Evolutionary conservation across 768 basidiomycete genomes (phyloP), one percentile per base, ranked within the genome.

Genomic region (Cyclocybe cylindracea): DNA sequence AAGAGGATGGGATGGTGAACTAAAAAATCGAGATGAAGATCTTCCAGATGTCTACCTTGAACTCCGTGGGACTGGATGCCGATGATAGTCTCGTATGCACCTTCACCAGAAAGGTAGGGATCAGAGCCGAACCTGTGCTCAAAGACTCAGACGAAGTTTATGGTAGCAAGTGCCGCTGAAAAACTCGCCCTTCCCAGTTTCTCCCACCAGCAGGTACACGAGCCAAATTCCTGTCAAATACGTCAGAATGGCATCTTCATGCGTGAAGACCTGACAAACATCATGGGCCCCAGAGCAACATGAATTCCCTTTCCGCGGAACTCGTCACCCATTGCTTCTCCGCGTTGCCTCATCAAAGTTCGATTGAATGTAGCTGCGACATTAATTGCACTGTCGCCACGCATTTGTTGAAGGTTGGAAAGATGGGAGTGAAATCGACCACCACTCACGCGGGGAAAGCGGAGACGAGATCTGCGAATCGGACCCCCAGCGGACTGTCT

Each of bases 301-400:
- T 86, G 63, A 7, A 83, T 76, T 19, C 86, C 86, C 64, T 85
- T 83, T 37, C 77, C 81, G 40, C 71, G 72, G 67, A 82, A 82
- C 61, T 88, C 87, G 18, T 71, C 63, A 2, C 85, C 86, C 63
- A 87, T 76, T 0, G 81, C 80, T 13, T 63, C 64, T 9, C 81
- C 85, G 35, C 85, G 73, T 43, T 75, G 68, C 55, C 78, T 73
- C 70, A 86, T 84, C 24, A 88, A 67, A 5, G 73, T 74, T 35
- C 80, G 73, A 55, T 80, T 79, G 59, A 79, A 81, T 38, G 79
- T 79, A 8, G 79, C 72, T 16, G 76, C 80, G n/a, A 71, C 73
- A 53, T 81, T 79, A 57, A 82, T 78, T 2, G 68, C 77, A 31
- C 78, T 79, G 50, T 29, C 29, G 10, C 38, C 48, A n/a, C 14